These are phyloP conservation scores for Aureobasidium sp. DNA, from an alignment of 2,329 filamentous ascomycete genomes.

Conservation along the genomic window DNA sequence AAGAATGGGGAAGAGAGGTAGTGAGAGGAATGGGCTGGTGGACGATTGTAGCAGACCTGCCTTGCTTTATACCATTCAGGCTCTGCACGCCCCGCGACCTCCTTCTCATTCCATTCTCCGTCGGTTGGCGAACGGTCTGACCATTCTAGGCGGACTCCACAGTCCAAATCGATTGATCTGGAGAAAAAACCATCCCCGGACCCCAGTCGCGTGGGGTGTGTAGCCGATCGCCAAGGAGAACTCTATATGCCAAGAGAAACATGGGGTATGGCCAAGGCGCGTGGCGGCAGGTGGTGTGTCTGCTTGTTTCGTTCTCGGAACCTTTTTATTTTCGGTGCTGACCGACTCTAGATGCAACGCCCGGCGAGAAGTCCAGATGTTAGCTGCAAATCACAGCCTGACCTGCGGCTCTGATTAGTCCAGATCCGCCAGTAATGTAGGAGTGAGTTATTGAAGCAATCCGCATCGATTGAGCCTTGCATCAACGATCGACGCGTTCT, in stretches of 20 bases:
- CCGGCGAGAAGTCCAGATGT: background rate
- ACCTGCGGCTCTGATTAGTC: background rate
- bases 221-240: conserved; percentile 1
- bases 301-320: background rate
- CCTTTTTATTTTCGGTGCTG: conserved; percentile 4
- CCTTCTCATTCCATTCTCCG: background rate
- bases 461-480: background rate
- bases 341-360: background rate
- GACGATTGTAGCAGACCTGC: background rate
- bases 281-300: background rate
- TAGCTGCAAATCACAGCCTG: background rate
- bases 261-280: conserved; percentile 3
- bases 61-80: conserved; percentile 11
- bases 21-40: background rate
- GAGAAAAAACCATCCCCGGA: conserved; percentile 1
- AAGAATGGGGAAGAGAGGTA: background rate
- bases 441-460: background rate
- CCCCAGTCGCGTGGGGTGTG: background rate
- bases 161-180: conserved; percentile 1
- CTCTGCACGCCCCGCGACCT: background rate
- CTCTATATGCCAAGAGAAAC: background rate
- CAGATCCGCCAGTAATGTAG: background rate
- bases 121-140: conserved; percentile 2
- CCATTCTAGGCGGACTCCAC: conserved; percentile 1
- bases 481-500: background rate